Evolutionary conservation across 176 grass and related monocot species (phyloP), one percentile per base, ranked within the genome.

Genomic region (Triticum turgidum): DNA sequence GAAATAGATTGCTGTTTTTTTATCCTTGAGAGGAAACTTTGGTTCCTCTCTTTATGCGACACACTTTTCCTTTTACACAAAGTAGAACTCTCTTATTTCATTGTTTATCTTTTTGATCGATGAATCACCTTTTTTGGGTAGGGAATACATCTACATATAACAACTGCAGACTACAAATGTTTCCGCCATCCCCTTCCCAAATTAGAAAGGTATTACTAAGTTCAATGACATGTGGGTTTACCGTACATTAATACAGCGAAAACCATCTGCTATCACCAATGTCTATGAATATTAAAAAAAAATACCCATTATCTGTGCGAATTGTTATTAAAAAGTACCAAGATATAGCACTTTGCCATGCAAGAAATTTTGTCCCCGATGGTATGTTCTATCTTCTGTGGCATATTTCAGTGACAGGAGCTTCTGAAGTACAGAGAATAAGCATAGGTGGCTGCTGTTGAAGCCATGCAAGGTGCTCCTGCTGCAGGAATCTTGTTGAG

Each of bases 381-480:
- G 25, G n/a, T 41, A 61, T 45, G 42, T 45, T 45, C 42, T 4
- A 11, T 83, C 24, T 49, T 79, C 37, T 9, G 35, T 79, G 68
- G 13, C 44, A 76, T 83, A 79, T 80, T 25, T 73, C 41, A 85
- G 41, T 73, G 22, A 42, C 80, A 96, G 92, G 96, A 96, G 62
- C 85, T 98, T 87, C 81, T 92, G 33, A 96, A 89, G 82, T 88
- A 94, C 58, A 98, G 90, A 78, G 97, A 92, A 80, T 91, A 94
- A 18, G 90, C 97, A 51, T 92, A 96, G 86, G 61, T 82, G 42
- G 97, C 90, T 86, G 97, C 94, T 37, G 76, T 91, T 85, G 90
- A 96, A 74, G 97, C 90, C 35, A 89, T 96, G 42, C 94, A 96
- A 88, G 97, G 96, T 89, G 97, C 97, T 87, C 92, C 92, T 66